Conservation (phyloP, 2,329 filamentous ascomycete species). For the Apiospora koreana region DNA sequence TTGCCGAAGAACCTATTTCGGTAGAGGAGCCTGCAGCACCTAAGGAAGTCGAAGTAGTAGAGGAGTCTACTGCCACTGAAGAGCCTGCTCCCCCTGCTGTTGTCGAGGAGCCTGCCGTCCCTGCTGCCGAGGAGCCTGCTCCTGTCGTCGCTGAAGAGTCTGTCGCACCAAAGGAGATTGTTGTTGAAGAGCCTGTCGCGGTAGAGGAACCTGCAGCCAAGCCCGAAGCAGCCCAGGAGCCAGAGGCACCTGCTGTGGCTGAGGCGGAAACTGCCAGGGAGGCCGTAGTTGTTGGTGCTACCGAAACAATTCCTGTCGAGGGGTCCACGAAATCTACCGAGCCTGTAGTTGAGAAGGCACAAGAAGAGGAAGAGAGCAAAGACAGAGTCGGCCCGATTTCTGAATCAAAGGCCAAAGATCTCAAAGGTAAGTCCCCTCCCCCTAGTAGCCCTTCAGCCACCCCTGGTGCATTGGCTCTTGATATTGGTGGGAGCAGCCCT, state of each 20-base stretch:
- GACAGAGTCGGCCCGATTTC: constrained; percentile 41
- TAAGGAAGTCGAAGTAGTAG: not conserved
- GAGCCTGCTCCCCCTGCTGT: not conserved
- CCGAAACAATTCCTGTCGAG: not conserved
- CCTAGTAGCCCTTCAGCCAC: constrained; percentile 31
- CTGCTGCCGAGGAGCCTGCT: not conserved
- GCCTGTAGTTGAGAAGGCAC: constrained; percentile 3
- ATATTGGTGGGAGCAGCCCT: constrained; percentile 26
- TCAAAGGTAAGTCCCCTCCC: constrained; percentile 47
- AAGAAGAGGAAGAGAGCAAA: constrained; percentile 38
- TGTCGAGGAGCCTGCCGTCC: not conserved
- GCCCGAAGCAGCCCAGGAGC: not conserved
- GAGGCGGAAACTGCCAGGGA: constrained; percentile 1
- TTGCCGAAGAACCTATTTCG: no score
- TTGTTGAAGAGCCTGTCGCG: not conserved
- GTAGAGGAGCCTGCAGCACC: not conserved
- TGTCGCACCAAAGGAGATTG: no score
- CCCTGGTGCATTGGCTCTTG: constrained; percentile 34
- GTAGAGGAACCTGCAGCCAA: not conserved
- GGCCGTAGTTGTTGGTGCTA: not conserved
- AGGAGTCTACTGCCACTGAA: not conserved
- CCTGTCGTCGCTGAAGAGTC: not conserved
- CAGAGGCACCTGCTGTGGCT: not conserved
- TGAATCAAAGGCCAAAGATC: constrained; percentile 34
- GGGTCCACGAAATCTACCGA: not conserved